Evolutionary conservation across 495 filamentous ascomycete species (phyloP), one percentile per base, ranked within the genome.

Genomic region (Talaromyces stipitatus): DNA sequence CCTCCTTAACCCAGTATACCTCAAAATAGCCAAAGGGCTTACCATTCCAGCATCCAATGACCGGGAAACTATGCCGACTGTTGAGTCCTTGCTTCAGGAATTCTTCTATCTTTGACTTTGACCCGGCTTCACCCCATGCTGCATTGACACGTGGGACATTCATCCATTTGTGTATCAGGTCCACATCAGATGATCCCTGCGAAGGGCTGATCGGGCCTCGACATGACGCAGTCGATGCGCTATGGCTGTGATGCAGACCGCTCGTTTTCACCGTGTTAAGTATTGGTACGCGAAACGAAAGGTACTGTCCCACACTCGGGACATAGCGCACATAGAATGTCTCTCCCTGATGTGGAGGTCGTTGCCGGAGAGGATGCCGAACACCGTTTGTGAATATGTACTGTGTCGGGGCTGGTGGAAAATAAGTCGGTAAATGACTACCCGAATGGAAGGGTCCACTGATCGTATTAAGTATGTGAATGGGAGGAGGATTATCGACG

Each of bases 1-100:
- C 95, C 67, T 98, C 94, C 62, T 96, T 96, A 2, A 94, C 92
- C 95, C 95, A 98, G 73, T 98, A 98, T 36, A 98, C 81, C 74
- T 98, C 95, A 65, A 98, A 96, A 63, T 95, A 98, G 0, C 94
- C 94, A 70, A 97, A 98, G 0, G 94, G 94, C 57, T 92, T 87
- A 2, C 90, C 92, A 60, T 95, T 90, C 91, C 92, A 98, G 73
- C 88, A 85, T 28, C 90, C 94, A 61, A 98, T 92, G 2, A 85
- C 89, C 0, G 94, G 95, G 72, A 96, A 96, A 50, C 83, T 90
- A 69, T 97, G 87, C 9, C 75, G 77, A 27, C 75, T 81, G 10
- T 76, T 78, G 38, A 97, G 69, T 14, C 80, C 85, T 14, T 72
- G 69, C 2, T 78, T 66, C 5, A 98, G 76, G 61, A 96, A 91